These are phyloP conservation scores for bread wheat (Triticum aestivum) DNA, from an alignment of 176 grass and related monocot species.

Conservation along the genomic window IWGSC_CS_RefSeq_v2.1 NC_057804.1:585599263-585599762, in stretches of 20 bases:
- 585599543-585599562: not conserved
- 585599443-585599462: constrained; percentile 61
- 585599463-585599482: constrained; percentile 65
- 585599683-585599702: constrained; percentile 96
- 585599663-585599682: constrained; percentile 90
- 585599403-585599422: constrained; percentile 74
- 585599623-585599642: constrained; percentile 91
- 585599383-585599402: constrained; percentile 73
- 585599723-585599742: constrained; percentile 23
- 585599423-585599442: constrained; percentile 90
- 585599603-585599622: constrained; percentile 38
- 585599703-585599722: constrained; percentile 77
- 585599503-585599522: constrained; percentile 79
- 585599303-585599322: not conserved
- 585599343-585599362: constrained; percentile 19
- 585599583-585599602: constrained; percentile 11
- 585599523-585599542: constrained; percentile 18
- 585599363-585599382: constrained; percentile 68
- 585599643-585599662: constrained; percentile 94
- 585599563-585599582: not conserved
- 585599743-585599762: not conserved
- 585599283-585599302: not conserved
- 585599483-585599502: constrained; percentile 84
- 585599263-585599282: constrained; percentile 47
- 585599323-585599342: not conserved